Percentiles rank a stretch among this genome's conserved stretches.
Evolutionary conservation across 179 eudicot species (phyloP).

Genomic region (Beta macrorhiza): DNA sequence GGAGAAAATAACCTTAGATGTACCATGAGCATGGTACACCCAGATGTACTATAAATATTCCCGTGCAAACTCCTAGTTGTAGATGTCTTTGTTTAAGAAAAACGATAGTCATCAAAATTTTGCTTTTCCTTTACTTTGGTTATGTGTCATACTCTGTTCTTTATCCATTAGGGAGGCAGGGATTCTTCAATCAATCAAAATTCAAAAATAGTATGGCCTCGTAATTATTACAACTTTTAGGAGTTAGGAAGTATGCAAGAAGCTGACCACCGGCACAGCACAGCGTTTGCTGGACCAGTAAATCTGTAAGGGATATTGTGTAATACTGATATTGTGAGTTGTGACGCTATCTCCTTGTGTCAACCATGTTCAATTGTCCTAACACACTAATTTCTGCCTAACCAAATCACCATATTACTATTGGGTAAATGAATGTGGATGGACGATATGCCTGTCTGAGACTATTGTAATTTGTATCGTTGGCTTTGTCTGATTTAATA

Average conservation of each 20-base stretch:
- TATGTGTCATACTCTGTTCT: not conserved
- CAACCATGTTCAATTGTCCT: not conserved
- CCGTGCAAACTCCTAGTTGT: no score
- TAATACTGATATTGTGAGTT: no score
- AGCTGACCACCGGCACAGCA: not conserved
- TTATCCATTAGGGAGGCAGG: not conserved
- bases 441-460: no score
- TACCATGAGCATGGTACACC: no score
- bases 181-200: not conserved
- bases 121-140: no score
- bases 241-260: not conserved
- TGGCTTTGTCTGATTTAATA: no score
- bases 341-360: not conserved
- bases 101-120: no score
- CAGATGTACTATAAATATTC: no score
- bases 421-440: no score
- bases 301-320: not conserved
- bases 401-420: not conserved
- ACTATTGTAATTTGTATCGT: no score
- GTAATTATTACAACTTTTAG: not conserved
- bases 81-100: not conserved
- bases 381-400: not conserved
- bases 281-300: not conserved
- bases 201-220: not conserved
- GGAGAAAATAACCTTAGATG: no score